Conservation (phyloP, 345 rosid genomes). For the Melaleuca quinquenervia region DNA sequence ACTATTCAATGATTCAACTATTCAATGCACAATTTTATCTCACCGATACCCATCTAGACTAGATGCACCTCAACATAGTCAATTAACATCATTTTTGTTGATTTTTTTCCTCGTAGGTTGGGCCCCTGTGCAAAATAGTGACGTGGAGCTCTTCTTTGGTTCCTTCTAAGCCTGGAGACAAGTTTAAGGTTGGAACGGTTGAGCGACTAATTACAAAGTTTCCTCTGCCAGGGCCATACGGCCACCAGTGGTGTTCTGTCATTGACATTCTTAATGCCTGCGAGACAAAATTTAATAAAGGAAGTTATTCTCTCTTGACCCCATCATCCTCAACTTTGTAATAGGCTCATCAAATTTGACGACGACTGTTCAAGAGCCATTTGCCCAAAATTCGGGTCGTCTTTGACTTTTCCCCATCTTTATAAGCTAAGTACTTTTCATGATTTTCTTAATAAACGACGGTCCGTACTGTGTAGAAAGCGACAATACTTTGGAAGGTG, state of each 20-base stretch:
- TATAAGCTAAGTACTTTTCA: too few species aligned
- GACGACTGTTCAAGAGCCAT: background rate
- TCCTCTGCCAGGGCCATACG: background rate
- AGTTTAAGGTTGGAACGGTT: background rate
- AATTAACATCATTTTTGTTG: background rate
- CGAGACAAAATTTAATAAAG: background rate
- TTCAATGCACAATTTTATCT: too few species aligned
- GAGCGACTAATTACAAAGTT: background rate
- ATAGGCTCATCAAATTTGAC: background rate
- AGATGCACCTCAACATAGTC: background rate
- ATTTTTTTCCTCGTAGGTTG: background rate
- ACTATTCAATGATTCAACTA: too few species aligned
- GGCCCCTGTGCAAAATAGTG: background rate
- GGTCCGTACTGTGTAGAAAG: too few species aligned
- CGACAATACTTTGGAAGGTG: too few species aligned
- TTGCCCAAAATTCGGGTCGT: background rate
- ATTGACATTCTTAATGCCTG: background rate
- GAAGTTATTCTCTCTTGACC: background rate
- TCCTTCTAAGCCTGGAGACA: background rate
- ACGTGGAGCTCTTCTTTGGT: background rate
- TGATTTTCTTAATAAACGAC: too few species aligned
- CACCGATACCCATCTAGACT: background rate
- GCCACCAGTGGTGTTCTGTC: too few species aligned
- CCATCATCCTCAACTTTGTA: background rate
- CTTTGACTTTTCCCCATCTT: background rate